Evolutionary conservation across 164 flowering plant species (phyloP).

Genomic region (Sedum album): DNA sequence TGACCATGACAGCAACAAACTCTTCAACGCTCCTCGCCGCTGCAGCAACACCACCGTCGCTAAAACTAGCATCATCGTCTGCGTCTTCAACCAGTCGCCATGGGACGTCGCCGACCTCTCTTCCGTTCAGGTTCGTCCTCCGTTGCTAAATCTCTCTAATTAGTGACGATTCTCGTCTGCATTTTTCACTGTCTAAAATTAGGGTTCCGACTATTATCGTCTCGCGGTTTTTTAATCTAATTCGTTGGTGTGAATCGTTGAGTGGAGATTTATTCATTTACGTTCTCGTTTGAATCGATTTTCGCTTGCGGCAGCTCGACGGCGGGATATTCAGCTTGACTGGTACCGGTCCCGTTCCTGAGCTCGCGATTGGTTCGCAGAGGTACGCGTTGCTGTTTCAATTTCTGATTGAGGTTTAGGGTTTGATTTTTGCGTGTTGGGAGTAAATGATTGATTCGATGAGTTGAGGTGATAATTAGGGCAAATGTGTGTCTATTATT

Average conservation of each 20-base stretch:
- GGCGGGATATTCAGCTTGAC: slow-evolving; percentile 2
- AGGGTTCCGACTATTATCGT: not conserved
- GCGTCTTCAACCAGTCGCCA: slow-evolving; percentile 3
- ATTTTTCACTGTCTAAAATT: not conserved
- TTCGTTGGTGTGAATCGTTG: not conserved
- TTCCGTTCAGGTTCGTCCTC: not conserved
- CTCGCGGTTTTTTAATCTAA: not conserved
- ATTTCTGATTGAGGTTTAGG: not conserved
- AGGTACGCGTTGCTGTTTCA: not conserved
- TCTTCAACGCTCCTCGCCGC: not conserved
- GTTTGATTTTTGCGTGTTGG: not conserved
- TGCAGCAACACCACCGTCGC: not conserved
- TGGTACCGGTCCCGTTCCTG: not conserved
- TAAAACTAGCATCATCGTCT: not conserved
- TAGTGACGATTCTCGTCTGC: not conserved
- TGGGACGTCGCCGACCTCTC: slow-evolving; percentile 4
- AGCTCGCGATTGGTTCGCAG: not conserved
- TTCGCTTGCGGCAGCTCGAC: not conserved
- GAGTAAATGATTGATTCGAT: not conserved
- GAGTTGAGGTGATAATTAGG: not conserved
- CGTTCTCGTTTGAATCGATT: not conserved
- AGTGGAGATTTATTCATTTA: too few species aligned
- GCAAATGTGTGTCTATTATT: slow-evolving; percentile 2
- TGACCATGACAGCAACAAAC: not conserved
- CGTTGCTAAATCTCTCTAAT: not conserved